phyloP scores from a whole-genome alignment of 352 stramenopile species.

The Pythium coloratum region DNA sequence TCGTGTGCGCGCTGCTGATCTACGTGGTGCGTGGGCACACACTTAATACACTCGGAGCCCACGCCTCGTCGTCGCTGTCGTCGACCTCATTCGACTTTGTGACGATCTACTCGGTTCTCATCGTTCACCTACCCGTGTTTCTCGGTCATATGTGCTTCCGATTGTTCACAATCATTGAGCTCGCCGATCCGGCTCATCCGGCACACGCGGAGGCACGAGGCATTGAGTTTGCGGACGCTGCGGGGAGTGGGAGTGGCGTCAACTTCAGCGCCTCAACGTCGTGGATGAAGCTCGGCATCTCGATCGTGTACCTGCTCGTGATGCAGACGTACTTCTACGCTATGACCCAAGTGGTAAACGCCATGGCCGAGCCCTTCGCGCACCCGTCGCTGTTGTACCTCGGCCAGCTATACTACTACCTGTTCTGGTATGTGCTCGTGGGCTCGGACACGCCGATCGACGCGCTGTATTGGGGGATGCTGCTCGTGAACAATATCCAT shows the following conservation, averaged over 20 bases:
- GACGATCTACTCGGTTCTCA: conserved; percentile 68
- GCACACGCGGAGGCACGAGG: conserved; percentile 19
- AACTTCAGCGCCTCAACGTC: conserved; percentile 40
- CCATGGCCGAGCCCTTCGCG: conserved; percentile 78
- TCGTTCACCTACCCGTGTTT: conserved; percentile 80
- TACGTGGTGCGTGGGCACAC: conserved; percentile 36
- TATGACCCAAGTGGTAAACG: conserved; percentile 78
- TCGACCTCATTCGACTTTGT: conserved; percentile 58
- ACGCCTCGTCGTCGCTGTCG: conserved; percentile 31
- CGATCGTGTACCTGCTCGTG: conserved; percentile 68
- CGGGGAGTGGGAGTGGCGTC: conserved; percentile 12
- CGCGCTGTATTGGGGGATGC: conserved; percentile 78
- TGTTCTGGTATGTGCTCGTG: conserved; percentile 88
- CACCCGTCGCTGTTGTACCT: conserved; percentile 85
- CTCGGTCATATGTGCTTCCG: conserved; percentile 78
- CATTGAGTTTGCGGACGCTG: conserved; percentile 13
- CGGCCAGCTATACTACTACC: conserved; percentile 85
- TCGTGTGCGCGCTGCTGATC: conserved; percentile 62
- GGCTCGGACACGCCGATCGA: conserved; percentile 81
- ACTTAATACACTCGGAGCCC: conserved; percentile 9
- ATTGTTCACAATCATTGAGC: conserved; percentile 66
- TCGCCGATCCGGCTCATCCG: conserved; percentile 25
- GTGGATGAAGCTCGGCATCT: conserved; percentile 76
- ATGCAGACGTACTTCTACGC: conserved; percentile 89
- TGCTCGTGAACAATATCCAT: conserved; percentile 83